Conservation (phyloP, 2,329 filamentous ascomycete species). For the Fusarium nisikadoi region DNA sequence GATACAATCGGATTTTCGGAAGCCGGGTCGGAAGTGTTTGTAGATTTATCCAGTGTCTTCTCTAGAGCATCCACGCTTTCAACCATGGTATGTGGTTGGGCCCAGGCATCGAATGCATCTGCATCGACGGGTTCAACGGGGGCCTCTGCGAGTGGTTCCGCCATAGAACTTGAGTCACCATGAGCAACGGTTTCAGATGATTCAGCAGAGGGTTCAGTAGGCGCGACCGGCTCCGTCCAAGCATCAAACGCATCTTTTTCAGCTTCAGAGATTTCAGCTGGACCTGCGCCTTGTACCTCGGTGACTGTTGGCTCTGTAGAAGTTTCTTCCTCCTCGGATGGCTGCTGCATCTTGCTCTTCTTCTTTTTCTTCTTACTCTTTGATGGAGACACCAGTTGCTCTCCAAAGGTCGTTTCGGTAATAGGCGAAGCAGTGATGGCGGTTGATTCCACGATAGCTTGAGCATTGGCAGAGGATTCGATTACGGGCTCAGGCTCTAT, state of each 20-base stretch:
- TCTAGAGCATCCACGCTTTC: conserved; percentile 2
- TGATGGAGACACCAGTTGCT: conserved; percentile 9
- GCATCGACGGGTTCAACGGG: conserved; percentile 3
- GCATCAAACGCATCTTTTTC: conserved; percentile 32
- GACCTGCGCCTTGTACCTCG: neutral
- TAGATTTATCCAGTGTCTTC: conserved; percentile 3
- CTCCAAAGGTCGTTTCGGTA: conserved; percentile 1
- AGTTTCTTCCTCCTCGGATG: conserved; percentile 9
- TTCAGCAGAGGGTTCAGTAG: neutral
- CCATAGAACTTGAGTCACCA: neutral
- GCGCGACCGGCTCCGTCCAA: conserved; percentile 20
- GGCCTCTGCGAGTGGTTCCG: neutral
- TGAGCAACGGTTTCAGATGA: neutral
- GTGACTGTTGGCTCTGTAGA: neutral
- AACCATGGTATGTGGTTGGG: conserved; percentile 7
- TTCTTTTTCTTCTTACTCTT: conserved; percentile 45
- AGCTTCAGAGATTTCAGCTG: neutral
- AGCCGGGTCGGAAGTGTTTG: conserved; percentile 3
- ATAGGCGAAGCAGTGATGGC: conserved; percentile 7
- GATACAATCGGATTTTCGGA: conserved; percentile 9
- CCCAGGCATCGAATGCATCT: conserved; percentile 36
- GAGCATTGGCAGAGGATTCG: neutral
- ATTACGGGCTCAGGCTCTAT: conserved; percentile 10
- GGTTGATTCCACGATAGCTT: conserved; percentile 17
- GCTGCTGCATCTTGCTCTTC: conserved; percentile 33